Conservation (phyloP, 1,284 basidiomycete genomes). For the Kwoniella shivajii region DNA sequence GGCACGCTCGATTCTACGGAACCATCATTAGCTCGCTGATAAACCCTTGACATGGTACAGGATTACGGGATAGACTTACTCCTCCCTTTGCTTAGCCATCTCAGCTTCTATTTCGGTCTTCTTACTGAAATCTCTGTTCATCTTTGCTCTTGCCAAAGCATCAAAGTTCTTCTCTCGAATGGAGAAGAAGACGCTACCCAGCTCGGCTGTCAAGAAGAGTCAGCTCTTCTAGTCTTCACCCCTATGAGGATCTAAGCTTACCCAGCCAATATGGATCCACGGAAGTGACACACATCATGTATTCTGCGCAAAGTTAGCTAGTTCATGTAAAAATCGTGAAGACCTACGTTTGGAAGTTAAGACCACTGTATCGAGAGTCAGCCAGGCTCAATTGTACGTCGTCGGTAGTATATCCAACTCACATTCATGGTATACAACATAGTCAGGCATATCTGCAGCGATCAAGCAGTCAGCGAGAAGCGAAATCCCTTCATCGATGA, state of each 20-base stretch:
- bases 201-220: conserved; percentile 64
- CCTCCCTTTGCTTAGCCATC: conserved; percentile 82
- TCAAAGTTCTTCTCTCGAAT: conserved; percentile 95
- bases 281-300: conserved; percentile 95
- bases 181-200: conserved; percentile 92
- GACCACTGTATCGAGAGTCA: conserved; percentile 60
- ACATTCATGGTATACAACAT: conserved; percentile 92
- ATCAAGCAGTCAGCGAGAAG: conserved; percentile 3
- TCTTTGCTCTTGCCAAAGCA: conserved; percentile 66
- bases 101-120: conserved; percentile 81
- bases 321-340: background rate
- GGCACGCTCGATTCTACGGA: conserved; percentile 41
- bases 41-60: background rate
- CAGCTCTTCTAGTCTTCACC: background rate
- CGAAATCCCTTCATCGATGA: too few relatives aligned
- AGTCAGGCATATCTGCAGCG: conserved; percentile 83
- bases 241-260: conserved; percentile 49
- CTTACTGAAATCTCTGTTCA: conserved; percentile 85
- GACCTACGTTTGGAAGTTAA: conserved; percentile 75
- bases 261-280: conserved; percentile 95
- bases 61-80: conserved; percentile 60
- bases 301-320: conserved; percentile 54
- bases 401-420: conserved; percentile 20
- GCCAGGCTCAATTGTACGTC: background rate
- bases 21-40: background rate